Percentiles rank a stretch among this genome's conserved stretches.
These are phyloP conservation scores for Coniosporium apollinis DNA, from an alignment of 495 filamentous ascomycete genomes.

Conservation along the genomic window DNA sequence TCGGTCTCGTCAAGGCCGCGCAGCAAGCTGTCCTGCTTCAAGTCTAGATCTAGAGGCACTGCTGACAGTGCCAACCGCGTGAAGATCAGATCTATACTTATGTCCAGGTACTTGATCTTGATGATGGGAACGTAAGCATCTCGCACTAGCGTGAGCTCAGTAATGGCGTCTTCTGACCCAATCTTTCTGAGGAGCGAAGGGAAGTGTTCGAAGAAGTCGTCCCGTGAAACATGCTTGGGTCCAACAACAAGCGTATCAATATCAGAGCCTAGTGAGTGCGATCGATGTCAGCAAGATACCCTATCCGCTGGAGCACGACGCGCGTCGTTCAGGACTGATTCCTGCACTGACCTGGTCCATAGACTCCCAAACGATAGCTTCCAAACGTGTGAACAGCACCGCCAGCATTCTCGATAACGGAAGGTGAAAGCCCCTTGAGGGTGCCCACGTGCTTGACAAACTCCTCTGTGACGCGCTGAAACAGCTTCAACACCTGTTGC, in stretches of 20 bases:
- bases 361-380: conserved; percentile 85
- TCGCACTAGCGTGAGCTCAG: conserved; percentile 69
- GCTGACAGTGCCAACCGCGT: conserved; percentile 54
- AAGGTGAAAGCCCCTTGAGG: conserved; percentile 58
- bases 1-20: conserved; percentile 74
- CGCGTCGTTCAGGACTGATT: too few species aligned
- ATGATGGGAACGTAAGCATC: conserved; percentile 93
- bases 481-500: conserved; percentile 38
- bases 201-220: conserved; percentile 85
- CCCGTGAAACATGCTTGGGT: conserved; percentile 67
- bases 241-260: conserved; percentile 90
- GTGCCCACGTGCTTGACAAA: conserved; percentile 68
- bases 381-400: conserved; percentile 91
- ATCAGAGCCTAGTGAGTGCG: conserved; percentile 50
- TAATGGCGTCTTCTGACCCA: conserved; percentile 57
- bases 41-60: conserved; percentile 51
- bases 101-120: conserved; percentile 75
- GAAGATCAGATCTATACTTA: conserved; percentile 92
- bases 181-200: conserved; percentile 57
- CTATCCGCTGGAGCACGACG: too few species aligned
- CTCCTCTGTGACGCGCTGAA: conserved; percentile 64
- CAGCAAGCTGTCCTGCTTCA: conserved; percentile 69
- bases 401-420: conserved; percentile 60
- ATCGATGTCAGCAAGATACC: conserved; percentile 1
- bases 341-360: conserved; percentile 58